Evolutionary conservation across 2,329 filamentous ascomycete genomes (phyloP), one percentile per base, ranked within the genome.

Genomic region (Botrytis fragariae): DNA sequence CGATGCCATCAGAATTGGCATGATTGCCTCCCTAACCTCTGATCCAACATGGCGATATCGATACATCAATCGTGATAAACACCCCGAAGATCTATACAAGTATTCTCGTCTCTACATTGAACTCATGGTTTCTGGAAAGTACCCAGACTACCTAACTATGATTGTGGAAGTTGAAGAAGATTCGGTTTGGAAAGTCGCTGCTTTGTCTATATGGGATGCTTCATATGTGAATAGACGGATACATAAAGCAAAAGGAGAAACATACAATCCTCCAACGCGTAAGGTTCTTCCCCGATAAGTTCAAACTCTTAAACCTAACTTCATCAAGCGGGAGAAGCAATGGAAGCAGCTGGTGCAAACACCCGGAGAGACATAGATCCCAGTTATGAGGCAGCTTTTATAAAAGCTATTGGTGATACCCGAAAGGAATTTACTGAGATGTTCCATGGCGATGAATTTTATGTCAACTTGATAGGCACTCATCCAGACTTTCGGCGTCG

Each of bases 121-220:
- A 22, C 60, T 39, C 2, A 18, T 72, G 35, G 25, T 67, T 29
- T 37, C 32, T 44, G 59, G 35, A 25, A 25, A 44, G 14, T 65
- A 22, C 7, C 22, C 42, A 10, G 60, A 72, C 29, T 67, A 39
- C 35, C 32, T 51, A 2, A 37, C 48, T 20, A 22, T 68, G 32
- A 42, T 68, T n/a, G 14, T 72, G 16, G 62, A 72, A 35, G 51
- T 68, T 3, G 59, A 57, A 44, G 39, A 68, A 8, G 70, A 37
- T 48, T 32, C 37, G 3, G 35, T 0, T 9, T 68, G 35, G 61
- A 45, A 44, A 18, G 16, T 54, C 14, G 62, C 29, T 12, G 61
- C 70, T 16, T 59, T 72, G 7, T 68, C 70, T 9, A 59, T 59
- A 14, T 68, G 70, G 70, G 48, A 72, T 42, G 25, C 67, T 20